Conservation (phyloP, 1,139 yeast genomes). For the Candida sp. region DNA sequence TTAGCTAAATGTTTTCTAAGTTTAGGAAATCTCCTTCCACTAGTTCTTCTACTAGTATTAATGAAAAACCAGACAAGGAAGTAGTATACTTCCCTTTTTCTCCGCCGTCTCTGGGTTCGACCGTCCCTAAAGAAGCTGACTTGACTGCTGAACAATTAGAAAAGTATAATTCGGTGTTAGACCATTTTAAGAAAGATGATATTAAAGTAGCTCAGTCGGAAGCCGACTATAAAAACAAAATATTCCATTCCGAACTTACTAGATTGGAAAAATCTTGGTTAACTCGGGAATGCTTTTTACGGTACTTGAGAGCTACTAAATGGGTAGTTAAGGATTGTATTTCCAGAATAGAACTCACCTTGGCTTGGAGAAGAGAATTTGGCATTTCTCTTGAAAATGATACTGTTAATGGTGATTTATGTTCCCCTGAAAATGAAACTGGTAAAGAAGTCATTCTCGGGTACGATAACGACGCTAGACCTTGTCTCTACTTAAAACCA, state of each 20-base stretch:
- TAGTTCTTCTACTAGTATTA: not conserved
- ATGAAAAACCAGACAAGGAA: not conserved
- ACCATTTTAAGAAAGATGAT: slow-evolving; percentile 52
- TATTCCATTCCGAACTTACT: slow-evolving; percentile 16
- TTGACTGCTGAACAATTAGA: slow-evolving; percentile 52
- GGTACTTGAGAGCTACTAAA: slow-evolving; percentile 47
- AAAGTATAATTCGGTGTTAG: slow-evolving; percentile 57
- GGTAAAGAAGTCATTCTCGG: slow-evolving; percentile 49
- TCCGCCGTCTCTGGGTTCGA: slow-evolving; percentile 42
- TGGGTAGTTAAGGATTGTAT: slow-evolving; percentile 41
- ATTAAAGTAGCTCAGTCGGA: slow-evolving; percentile 38
- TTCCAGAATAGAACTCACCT: slow-evolving; percentile 37
- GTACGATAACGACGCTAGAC: slow-evolving; percentile 44
- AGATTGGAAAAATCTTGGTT: slow-evolving; percentile 42
- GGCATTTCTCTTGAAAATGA: slow-evolving; percentile 33
- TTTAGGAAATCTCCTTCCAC: slow-evolving; percentile 1
- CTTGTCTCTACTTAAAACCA: slow-evolving; percentile 46
- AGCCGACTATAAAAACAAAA: slow-evolving; percentile 27
- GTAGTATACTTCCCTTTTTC: slow-evolving; percentile 46
- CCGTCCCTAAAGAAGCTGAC: slow-evolving; percentile 47
- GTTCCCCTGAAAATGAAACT: slow-evolving; percentile 39
- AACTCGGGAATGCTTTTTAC: slow-evolving; percentile 45
- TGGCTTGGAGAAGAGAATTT: slow-evolving; percentile 48
- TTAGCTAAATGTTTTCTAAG: slow-evolving; percentile 1
- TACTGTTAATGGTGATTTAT: slow-evolving; percentile 28